Percentiles rank a stretch among this genome's conserved stretches.
phyloP scores from a whole-genome alignment of 495 filamentous ascomycete species.

The Podospora anserina region DNA sequence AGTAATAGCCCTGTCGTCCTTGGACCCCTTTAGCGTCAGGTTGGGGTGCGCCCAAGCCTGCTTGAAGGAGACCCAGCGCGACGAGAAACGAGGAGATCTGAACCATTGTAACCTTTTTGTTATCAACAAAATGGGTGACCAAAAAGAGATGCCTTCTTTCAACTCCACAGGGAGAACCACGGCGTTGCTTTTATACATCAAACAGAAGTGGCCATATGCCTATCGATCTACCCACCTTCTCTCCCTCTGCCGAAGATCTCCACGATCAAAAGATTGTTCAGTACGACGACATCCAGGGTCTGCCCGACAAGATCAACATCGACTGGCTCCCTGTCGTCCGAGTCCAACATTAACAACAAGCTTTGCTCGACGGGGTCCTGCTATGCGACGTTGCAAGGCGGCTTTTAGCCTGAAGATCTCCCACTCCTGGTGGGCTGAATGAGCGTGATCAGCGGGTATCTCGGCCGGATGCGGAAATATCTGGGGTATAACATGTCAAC shows the following conservation, averaged over 20 bases:
- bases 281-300: background rate
- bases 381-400: background rate
- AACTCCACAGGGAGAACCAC: background rate
- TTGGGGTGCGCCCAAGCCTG: background rate
- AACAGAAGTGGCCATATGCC: too few species aligned
- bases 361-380: background rate
- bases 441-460: background rate
- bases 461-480: background rate
- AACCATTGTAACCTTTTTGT: background rate
- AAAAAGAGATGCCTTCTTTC: background rate
- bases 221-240: too few species aligned
- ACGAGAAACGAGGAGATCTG: background rate
- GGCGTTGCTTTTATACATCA: background rate
- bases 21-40: background rate
- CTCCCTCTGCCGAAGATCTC: background rate
- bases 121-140: background rate
- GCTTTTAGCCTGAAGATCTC: background rate
- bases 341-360: background rate
- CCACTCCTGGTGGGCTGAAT: background rate
- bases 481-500: background rate
- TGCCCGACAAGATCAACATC: background rate
- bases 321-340: background rate
- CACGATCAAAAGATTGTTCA: background rate
- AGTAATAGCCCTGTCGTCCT: constrained; percentile 48
- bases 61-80: background rate